Conservation (phyloP, 805 yeast genomes). For the Candida tibetensis region DNA sequence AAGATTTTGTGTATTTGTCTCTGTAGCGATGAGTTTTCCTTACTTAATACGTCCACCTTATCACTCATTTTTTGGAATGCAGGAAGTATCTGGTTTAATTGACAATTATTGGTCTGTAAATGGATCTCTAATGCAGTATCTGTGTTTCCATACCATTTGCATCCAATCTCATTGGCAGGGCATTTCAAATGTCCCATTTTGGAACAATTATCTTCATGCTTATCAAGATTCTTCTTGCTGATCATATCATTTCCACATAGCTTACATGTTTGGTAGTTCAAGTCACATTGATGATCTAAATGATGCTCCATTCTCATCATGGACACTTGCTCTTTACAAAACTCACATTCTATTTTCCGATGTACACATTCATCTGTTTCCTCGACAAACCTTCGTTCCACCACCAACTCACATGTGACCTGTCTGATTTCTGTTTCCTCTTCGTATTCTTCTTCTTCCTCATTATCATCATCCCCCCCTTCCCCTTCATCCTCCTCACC, state of each 20-base stretch:
- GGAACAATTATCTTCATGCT: slow-evolving; percentile 43
- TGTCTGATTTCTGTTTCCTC: slow-evolving; percentile 1
- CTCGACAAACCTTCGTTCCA: slow-evolving; percentile 21
- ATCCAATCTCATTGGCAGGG: slow-evolving; percentile 48
- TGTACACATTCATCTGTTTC: slow-evolving; percentile 37
- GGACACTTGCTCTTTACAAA: slow-evolving; percentile 31
- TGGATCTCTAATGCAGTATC: slow-evolving; percentile 38
- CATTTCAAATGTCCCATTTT: slow-evolving; percentile 41
- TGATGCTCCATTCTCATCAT: slow-evolving; percentile 32
- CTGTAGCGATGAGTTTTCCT: slow-evolving; percentile 41
- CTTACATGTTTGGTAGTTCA: slow-evolving; percentile 42
- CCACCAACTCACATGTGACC: slow-evolving; percentile 13
- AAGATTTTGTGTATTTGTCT: slow-evolving; percentile 44
- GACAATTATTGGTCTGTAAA: slow-evolving; percentile 29
- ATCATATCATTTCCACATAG: slow-evolving; percentile 41
- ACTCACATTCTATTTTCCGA: slow-evolving; percentile 29
- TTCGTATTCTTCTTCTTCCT: slow-evolving; percentile 7
- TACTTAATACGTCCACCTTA: slow-evolving; percentile 24
- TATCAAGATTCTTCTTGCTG: slow-evolving; percentile 34
- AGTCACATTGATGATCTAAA: slow-evolving; percentile 35
- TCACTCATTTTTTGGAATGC: slow-evolving; percentile 19
- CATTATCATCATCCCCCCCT: slow-evolving; percentile 11
- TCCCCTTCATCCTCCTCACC: slow-evolving; percentile 4
- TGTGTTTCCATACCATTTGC: slow-evolving; percentile 44
- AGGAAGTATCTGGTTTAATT: slow-evolving; percentile 29